Evolutionary conservation across 768 basidiomycete species (phyloP), one percentile per base, ranked within the genome.

Genomic region (Lactarius psammicola): DNA sequence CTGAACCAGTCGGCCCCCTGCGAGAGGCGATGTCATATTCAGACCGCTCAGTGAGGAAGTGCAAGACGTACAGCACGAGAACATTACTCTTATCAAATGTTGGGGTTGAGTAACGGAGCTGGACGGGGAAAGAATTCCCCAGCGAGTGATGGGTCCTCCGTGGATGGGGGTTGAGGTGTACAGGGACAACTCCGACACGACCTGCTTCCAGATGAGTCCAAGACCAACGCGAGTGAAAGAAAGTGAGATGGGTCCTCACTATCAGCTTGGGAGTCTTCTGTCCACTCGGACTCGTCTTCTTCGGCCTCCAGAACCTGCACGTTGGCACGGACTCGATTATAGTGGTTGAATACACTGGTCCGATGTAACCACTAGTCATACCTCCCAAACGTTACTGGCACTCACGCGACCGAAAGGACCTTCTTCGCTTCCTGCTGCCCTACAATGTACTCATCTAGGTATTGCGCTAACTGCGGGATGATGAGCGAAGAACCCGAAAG

Each of bases 1-100:
- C 91, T 60, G 92, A 92, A 64, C 92, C 92, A 60, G 92, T 94
- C 20, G 92, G 92, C 38, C 92, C 92, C 71, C 91, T 89, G 55
- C 44, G 61, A 58, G 20, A 40, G 57, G 1, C 15, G 42, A 28
- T 30, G 23, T 61, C 53, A 30, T 26, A 26, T 23, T 13, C 15
- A 18, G 62, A 53, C 42, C n/a, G 38, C 3, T 36, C 18, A 26
- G 62, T 3, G 75, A 74, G 31, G 75, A 56, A 49, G 31, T 13
- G 15, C n/a, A 42, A 54, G 40, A 77, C 84, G 70, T 74, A 95
- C 94, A 98, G 83, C 65, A 98, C 88, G 51, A 98, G 78, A 3
- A 98, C 92, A 73, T 98, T 98, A 71, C 92, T 95, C 82, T 98
- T 98, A 80, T 98, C 95, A 60, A 96, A 92, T 30, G 86, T 73